These are phyloP conservation scores for Tuber indicum DNA, from an alignment of 495 filamentous ascomycete species.

Conservation along the genomic window DNA sequence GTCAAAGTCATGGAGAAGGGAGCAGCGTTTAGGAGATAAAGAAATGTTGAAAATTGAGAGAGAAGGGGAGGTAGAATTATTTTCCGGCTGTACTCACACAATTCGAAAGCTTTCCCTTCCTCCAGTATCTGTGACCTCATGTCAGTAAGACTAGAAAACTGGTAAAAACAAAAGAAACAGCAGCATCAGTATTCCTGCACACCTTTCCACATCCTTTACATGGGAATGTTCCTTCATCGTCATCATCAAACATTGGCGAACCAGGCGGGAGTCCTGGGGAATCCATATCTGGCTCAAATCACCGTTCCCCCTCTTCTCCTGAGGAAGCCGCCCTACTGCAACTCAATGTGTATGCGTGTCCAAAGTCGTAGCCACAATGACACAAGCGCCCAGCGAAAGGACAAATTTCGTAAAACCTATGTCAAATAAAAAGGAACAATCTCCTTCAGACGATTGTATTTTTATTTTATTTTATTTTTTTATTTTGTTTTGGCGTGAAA, in stretches of 20 bases:
- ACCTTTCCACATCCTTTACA: conserved; percentile 99
- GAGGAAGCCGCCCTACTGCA: conserved; percentile 17
- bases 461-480: not conserved
- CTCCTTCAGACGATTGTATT: not conserved
- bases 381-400: not conserved
- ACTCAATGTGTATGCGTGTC: conserved; percentile 40
- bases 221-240: conserved; percentile 70
- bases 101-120: conserved; percentile 96
- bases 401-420: conserved; percentile 6
- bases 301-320: conserved; percentile 16
- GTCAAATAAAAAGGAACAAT: not conserved
- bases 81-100: conserved; percentile 59
- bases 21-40: not conserved
- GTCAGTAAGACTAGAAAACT: conserved; percentile 70
- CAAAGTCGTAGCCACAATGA: conserved; percentile 23
- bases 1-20: conserved; percentile 14
- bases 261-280: conserved; percentile 65
- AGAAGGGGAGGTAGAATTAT: conserved; percentile 6
- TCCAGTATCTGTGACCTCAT: conserved; percentile 67
- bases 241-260: conserved; percentile 68
- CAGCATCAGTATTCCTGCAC: conserved; percentile 50
- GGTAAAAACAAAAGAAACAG: conserved; percentile 70
- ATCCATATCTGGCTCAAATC: conserved; percentile 47
- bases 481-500: not conserved
- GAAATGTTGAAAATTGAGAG: not conserved